Conservation (phyloP, 345 rosid species). For the Rhodomyrtus tomentosa region DNA sequence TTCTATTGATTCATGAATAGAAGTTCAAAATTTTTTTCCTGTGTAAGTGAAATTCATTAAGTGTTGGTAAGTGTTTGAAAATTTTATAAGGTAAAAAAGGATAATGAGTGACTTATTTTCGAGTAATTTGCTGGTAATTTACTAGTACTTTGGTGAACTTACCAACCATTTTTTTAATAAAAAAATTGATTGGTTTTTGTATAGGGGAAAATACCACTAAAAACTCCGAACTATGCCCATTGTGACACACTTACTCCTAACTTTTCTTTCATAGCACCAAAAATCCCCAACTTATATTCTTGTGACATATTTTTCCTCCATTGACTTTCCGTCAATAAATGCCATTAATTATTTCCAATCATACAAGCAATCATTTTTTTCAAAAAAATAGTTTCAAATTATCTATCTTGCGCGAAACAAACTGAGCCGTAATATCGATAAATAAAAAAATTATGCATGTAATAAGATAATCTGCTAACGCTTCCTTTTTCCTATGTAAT, state of each 20-base stretch:
- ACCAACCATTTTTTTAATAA: neutral
- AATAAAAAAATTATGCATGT: neutral
- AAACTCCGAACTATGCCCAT: too few relatives aligned
- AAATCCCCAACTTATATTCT: too few relatives aligned
- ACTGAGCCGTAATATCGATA: too few relatives aligned
- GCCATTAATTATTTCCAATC: neutral
- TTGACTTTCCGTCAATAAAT: too few relatives aligned
- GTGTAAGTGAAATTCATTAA: neutral
- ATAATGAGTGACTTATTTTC: neutral
- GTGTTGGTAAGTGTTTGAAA: neutral
- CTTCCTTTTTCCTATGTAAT: neutral
- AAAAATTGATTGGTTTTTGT: neutral
- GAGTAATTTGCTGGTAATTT: neutral
- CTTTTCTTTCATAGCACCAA: too few relatives aligned
- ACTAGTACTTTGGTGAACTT: neutral
- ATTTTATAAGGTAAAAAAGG: neutral
- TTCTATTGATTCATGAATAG: neutral
- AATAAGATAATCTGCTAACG: neutral
- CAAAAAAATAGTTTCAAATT: too few relatives aligned
- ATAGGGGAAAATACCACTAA: too few relatives aligned
- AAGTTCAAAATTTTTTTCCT: neutral
- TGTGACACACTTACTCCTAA: too few relatives aligned
- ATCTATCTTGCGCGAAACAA: too few relatives aligned
- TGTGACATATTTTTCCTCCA: too few relatives aligned
- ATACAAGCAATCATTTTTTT: too few relatives aligned